Percentiles rank a stretch among this genome's conserved stretches.
phyloP scores from a whole-genome alignment of 805 yeast species.

The Lachancea lanzarotensis region DNA sequence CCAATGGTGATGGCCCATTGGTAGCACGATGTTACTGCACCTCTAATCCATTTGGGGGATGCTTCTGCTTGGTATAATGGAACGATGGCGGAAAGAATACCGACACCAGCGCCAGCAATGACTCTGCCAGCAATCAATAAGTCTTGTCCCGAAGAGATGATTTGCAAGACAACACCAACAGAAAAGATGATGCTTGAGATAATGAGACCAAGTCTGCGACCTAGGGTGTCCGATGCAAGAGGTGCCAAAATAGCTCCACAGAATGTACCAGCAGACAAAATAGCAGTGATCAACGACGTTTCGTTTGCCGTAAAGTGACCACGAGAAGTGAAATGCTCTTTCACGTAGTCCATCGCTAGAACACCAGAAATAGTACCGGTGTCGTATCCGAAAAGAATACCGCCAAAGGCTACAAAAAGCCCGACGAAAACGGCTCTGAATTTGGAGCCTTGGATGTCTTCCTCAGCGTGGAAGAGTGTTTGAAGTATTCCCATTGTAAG shows the following conservation, averaged over 20 bases:
- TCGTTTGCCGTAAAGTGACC: background rate
- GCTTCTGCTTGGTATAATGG: background rate
- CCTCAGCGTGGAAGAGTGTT: background rate
- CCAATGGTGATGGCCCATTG: background rate
- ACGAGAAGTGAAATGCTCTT: background rate
- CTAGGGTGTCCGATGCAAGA: background rate
- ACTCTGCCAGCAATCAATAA: background rate
- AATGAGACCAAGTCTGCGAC: background rate
- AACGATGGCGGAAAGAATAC: background rate
- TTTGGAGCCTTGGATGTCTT: constrained; percentile 1
- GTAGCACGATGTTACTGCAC: background rate
- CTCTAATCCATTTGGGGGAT: background rate
- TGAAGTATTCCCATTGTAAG: background rate
- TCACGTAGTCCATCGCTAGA: background rate
- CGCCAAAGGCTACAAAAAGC: background rate
- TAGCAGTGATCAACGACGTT: background rate
- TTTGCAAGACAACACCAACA: background rate
- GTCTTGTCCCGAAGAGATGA: background rate
- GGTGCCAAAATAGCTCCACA: background rate
- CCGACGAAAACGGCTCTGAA: constrained; percentile 1
- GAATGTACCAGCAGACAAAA: background rate
- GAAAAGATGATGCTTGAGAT: background rate
- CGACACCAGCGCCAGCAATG: background rate
- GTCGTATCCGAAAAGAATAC: background rate
- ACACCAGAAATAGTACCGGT: background rate